Base-by-base conservation (phyloP, 176 grass and related monocot species). In the Olyra latifolia region DNA sequence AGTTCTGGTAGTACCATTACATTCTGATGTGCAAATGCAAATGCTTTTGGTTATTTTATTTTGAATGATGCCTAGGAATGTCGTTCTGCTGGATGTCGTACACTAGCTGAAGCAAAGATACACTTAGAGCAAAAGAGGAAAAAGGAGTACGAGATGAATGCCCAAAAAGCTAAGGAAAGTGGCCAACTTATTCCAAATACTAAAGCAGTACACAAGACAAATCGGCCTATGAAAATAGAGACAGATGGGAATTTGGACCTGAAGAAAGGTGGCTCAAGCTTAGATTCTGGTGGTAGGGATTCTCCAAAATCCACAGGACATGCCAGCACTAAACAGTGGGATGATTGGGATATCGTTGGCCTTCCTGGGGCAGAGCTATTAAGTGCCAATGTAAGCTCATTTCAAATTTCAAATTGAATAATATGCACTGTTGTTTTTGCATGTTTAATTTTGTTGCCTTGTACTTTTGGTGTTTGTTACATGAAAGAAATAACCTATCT, bases 281-380 rank as follows among this genome's bases (percentile, higher is more conserved):
- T 92, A 55, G 86, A 95, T 81, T 76, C 90, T 78, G 81, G 80
- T 68, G 71, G 73, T 54, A 86, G 87, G 79, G 83, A 92, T 81
- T 91, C 83, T 77, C 86, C 85, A 27, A 88, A 88, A 69, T 75
- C 61, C 56, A 74, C 82, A 47, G 87, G 86, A 56, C 76, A 62
- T 15, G 24, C 79, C 82, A 66, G 16, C 64, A 44, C 64, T 29
- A 94, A 86, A 80, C 75, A 84, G 49, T 99, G 84, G 87, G 96
- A 95, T 77, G 92, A 95, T 63, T 99, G 92, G 92, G 96, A 99
- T 83, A 82, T 99, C 54, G 84, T 88, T 85, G 96, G 96, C 57
- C 86, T 99, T 86, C 88, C 88, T 57, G 92, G 96, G 62, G 83
- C 86, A 58, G 96, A 99, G 65, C 86, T 99, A 72, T 85, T 99